Evolutionary conservation across 73 alveolate species (phyloP).

Genomic region (Tetrahymena malaccensis): DNA sequence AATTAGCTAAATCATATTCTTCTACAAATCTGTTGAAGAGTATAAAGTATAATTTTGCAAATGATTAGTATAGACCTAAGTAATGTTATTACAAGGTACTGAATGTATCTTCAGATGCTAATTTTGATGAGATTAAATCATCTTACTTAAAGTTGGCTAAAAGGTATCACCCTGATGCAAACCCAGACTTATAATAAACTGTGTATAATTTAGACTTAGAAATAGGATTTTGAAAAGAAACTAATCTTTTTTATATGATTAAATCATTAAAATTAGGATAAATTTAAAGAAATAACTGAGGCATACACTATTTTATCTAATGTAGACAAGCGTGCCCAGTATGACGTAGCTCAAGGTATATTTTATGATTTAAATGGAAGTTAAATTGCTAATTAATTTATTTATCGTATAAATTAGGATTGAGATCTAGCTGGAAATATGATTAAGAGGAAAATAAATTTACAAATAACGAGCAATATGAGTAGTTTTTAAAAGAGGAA

Average conservation of each 20-base stretch:
- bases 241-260: not conserved
- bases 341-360: slow-evolving; percentile 18
- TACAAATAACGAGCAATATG: not conserved
- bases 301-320: slow-evolving; percentile 38
- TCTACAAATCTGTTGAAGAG: not conserved
- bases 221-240: not conserved
- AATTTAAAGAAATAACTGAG: slow-evolving; percentile 42
- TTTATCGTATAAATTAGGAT: slow-evolving; percentile 5
- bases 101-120: slow-evolving; percentile 61
- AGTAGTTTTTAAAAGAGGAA: slow-evolving; percentile 3
- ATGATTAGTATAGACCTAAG: not conserved
- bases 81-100: slow-evolving; percentile 49
- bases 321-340: slow-evolving; percentile 20
- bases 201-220: not conserved
- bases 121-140: slow-evolving; percentile 55
- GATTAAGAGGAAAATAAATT: slow-evolving; percentile 14
- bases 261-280: slow-evolving; percentile 6
- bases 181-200: slow-evolving; percentile 5
- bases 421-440: not conserved
- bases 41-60: not conserved
- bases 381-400: not conserved
- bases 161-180: slow-evolving; percentile 75
- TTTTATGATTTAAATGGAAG: not conserved
- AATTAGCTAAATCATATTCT: not conserved
- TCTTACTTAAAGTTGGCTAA: slow-evolving; percentile 67